Evolutionary conservation across 2,329 filamentous ascomycete species (phyloP).

Genomic region (Diaporthe ilicicola): DNA sequence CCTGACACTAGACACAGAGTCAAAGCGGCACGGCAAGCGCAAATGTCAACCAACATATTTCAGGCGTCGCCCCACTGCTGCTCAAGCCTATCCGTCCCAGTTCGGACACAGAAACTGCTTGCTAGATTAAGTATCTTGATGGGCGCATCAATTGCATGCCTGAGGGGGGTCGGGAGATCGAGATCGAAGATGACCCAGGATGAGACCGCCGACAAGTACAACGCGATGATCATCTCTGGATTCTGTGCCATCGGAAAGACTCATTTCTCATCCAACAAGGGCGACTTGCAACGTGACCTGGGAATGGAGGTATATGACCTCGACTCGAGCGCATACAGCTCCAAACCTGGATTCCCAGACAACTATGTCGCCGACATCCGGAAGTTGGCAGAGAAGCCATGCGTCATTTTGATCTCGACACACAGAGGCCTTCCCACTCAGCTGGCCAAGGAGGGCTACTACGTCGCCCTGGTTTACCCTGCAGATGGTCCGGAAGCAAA

Average conservation of each 20-base stretch:
- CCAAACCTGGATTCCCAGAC: constrained; percentile 16
- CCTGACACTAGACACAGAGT: constrained; percentile 1
- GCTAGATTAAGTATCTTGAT: neutral
- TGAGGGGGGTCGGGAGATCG: neutral
- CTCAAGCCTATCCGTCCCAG: neutral
- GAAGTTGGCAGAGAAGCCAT: constrained; percentile 11
- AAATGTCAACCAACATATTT: neutral
- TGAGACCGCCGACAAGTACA: neutral
- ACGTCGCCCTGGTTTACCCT: constrained; percentile 29
- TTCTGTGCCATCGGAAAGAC: constrained; percentile 29
- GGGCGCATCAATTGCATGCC: neutral
- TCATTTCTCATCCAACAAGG: neutral
- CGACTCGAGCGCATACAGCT: constrained; percentile 29
- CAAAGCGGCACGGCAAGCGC: neutral
- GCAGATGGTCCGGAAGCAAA: constrained; percentile 4
- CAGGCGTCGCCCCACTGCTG: neutral
- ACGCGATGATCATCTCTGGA: constrained; percentile 25
- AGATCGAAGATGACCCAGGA: neutral
- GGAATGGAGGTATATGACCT: constrained; percentile 10
- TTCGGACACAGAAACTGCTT: neutral
- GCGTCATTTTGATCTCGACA: constrained; percentile 25
- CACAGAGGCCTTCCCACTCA: constrained; percentile 14
- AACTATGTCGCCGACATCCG: constrained; percentile 27
- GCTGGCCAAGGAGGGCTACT: constrained; percentile 22
- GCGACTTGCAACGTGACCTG: neutral